Base-by-base conservation (phyloP, 1,284 basidiomycete species). In the Trichosporon asahii region DNA sequence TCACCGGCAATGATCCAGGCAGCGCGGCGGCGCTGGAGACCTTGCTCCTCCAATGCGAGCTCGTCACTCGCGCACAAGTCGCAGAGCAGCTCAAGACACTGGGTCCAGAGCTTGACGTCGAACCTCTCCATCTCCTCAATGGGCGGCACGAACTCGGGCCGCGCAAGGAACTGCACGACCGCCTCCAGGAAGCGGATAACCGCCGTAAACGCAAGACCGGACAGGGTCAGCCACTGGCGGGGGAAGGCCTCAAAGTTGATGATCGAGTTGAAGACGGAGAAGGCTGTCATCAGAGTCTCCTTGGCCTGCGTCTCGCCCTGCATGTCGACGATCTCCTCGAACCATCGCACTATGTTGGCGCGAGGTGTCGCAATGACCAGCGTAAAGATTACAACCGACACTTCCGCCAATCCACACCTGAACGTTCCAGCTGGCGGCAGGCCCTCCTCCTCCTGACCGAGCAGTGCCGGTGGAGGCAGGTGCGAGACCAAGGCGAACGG, bases 1-100 rank as follows among this genome's bases (percentile, higher is more conserved):
- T 99, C 96, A 18, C 95, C 95, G 2, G 93, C 94, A 15, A 98
- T 88, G 60, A 94, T 89, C 96, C 96, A 98, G 15, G 97, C 93
- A 0, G 95, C 93, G 66, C 95, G 89, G 66, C 95, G 90, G 88
- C 94, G 92, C 91, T 98, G 78, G 23, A 78, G 70, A 25, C 69
- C 72, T 40, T 75, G 69, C 78, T 97, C 93, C 81, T 99, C 96
- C 64, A 98, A 94, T 14, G 94, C 89, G 21, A 98, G 87, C 75
- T 96, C 93, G 66, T 94, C 91, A 8, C 93, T 96, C 2, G 92
- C 92, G 23, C 97, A 86, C 55, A 98, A 85, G 72, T 90, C 91
- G 74, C 98, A 87, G 7, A 97, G 84, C 86, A 95, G 91, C 67
- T 88, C 87, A 76, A 98, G 89, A 57, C 89, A 90, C 61, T 91